Base-by-base conservation (phyloP, 352 stramenopile genomes). In the Phytopythium montanum region DNA sequence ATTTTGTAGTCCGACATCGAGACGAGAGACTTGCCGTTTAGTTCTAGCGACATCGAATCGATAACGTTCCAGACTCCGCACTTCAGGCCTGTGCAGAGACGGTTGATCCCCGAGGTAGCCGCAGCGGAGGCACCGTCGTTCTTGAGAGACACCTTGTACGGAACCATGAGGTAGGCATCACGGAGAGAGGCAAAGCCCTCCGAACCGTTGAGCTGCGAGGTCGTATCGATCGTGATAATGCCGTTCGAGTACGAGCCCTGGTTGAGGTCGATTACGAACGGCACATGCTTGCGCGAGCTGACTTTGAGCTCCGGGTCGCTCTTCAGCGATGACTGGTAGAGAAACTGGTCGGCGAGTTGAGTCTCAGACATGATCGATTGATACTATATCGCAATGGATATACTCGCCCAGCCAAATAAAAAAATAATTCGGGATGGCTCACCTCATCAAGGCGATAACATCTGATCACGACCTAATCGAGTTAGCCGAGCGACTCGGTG, bases 11-110 rank as follows among this genome's bases (percentile, higher is more conserved):
- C 66, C 16, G 23, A 10, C 44, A 64, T 54, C 5, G 54, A 62
- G 0, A 73, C 12, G 21, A 73, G 60, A 29, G 13, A 54, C 45
- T 73, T 66, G 41, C 66, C 66, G 36, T 73, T 64, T 0, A 74
- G 38, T 39, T 70, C 66, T 0, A 70, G 42, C 41, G 26, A 45
- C 25, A 72, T 49, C 9, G 55, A 61, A 68, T 72, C 65, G 28
- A 72, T 65, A 19, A 69, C 63, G 25, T 73, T 73, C 57, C 66
- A 73, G 23, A 70, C 61, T 4, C 66, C 66, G 54, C 53, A 60
- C 33, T 73, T 70, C 13, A 70, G 58, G 23, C 36, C 61, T 16
- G 48, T 38, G 34, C 52, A 70, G 19, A 66, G 59, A 46, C 66
- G 66, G 45, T 67, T 73, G 14, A n/a, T n/a, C 13, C 54, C 50